Evolutionary conservation across 805 yeast species (phyloP), one percentile per base, ranked within the genome.

Genomic region (Nakazawaea holstii): DNA sequence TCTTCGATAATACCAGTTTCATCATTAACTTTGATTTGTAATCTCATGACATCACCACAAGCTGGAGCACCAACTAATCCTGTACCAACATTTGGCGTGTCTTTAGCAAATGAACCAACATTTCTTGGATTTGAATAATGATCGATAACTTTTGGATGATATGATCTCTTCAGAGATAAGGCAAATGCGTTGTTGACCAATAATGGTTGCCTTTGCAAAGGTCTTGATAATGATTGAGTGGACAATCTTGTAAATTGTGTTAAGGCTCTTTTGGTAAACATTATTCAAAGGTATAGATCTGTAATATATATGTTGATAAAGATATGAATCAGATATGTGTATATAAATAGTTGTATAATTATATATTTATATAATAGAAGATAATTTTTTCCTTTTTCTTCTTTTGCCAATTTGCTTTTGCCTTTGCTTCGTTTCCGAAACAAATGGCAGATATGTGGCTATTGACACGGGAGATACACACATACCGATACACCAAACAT

Each of bases 61-160:
- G 99, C 99, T 47, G 99, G 98, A 0, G 99, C 98, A 49, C 99
- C 99, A 13, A 94, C 99, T 39, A 94, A 76, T 1, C 99, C 99
- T 1, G 98, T 94, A 39, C 99, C 99, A 10, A 94, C 97, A 55
- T 82, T 79, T 14, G 69, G 60, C 50, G 79, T 77, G 46, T 73
- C 75, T 68, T 91, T 90, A 68, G 91, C 89, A 66, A 94, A 70
- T 6, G 96, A 79, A 14, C 99, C 99, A 27, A 94, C 98, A 62
- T 94, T 94, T 67, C 99, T 80, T 52, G 99, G 99, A 70, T 92
- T 91, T 60, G 87, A 82, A 68, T 94, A 94, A 65, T 94, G 99
- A 64, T 94, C 98, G 57, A 92, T 84, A 46, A 92, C 97, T 64
- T 89, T 90, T 52, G 89, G 90, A 61, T 91, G 97, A 62, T 92